Percentiles rank a stretch among this genome's conserved stretches.
phyloP scores from a whole-genome alignment of 805 yeast species.

The Cyberlindnera maclurae region DNA sequence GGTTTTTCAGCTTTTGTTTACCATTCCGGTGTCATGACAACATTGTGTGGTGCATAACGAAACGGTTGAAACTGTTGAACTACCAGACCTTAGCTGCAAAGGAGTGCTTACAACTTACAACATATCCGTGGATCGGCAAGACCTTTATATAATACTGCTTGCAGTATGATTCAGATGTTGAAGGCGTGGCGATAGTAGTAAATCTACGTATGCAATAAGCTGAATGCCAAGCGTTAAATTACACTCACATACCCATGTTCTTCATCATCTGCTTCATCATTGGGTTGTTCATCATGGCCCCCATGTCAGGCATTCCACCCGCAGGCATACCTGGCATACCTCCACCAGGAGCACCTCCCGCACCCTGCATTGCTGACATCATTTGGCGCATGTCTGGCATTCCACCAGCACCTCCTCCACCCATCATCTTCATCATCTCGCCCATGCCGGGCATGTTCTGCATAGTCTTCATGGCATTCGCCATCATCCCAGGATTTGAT shows the following conservation, averaged over 20 bases:
- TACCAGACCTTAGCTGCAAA: too few relatives aligned
- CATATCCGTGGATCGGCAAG: too few relatives aligned
- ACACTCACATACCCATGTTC: constrained; percentile 32
- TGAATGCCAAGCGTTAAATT: not conserved
- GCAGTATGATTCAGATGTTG: too few relatives aligned
- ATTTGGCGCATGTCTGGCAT: constrained; percentile 57
- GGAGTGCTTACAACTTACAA: too few relatives aligned
- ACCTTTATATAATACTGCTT: too few relatives aligned
- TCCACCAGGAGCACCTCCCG: constrained; percentile 8
- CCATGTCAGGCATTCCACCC: constrained; percentile 35
- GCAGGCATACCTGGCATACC: constrained; percentile 29
- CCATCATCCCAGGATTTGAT: constrained; percentile 72
- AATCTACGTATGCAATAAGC: too few relatives aligned
- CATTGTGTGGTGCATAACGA: too few relatives aligned
- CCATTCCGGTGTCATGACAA: constrained; percentile 3
- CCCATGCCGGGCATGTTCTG: constrained; percentile 26
- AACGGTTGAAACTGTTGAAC: too few relatives aligned
- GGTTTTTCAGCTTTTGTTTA: constrained; percentile 4
- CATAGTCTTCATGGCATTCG: constrained; percentile 55
- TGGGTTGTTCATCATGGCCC: constrained; percentile 34
- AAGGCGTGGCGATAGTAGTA: too few relatives aligned
- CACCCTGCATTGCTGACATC: constrained; percentile 48
- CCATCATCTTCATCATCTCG: constrained; percentile 55
- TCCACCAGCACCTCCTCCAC: constrained; percentile 44
- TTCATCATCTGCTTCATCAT: constrained; percentile 42